Conservation (phyloP, 2,329 filamentous ascomycete genomes). For the Seiridium unicorne region DNA sequence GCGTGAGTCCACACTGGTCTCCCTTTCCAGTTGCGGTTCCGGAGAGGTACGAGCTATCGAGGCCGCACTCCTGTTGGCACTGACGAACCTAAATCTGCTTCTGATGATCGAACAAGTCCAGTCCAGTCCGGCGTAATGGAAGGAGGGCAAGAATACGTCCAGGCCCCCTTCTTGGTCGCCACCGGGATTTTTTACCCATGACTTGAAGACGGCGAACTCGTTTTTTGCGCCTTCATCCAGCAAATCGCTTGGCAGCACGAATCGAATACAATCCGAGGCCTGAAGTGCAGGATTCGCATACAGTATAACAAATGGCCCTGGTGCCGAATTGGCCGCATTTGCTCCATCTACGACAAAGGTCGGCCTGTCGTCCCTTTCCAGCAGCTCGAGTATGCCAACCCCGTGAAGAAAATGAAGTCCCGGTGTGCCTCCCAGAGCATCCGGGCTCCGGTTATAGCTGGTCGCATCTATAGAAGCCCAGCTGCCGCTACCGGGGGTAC, state of each 20-base stretch:
- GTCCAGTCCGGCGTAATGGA: slow-evolving; percentile 60
- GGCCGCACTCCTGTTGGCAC: slow-evolving; percentile 44
- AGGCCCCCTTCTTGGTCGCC: slow-evolving; percentile 50
- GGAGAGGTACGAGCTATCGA: slow-evolving; percentile 39
- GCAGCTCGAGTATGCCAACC: slow-evolving; percentile 67
- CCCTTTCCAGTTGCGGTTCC: slow-evolving; percentile 32
- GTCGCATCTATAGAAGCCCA: slow-evolving; percentile 54
- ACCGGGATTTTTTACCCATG: slow-evolving; percentile 60
- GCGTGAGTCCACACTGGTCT: slow-evolving; percentile 33
- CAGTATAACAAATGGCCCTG: slow-evolving; percentile 57
- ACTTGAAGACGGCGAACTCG: slow-evolving; percentile 64
- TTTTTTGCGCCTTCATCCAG: slow-evolving; percentile 39
- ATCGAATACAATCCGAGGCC: slow-evolving; percentile 51
- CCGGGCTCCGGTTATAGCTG: slow-evolving; percentile 50
- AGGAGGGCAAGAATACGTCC: slow-evolving; percentile 52
- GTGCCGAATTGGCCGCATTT: slow-evolving; percentile 52
- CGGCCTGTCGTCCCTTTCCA: slow-evolving; percentile 75
- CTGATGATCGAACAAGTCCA: slow-evolving; percentile 73
- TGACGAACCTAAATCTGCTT: slow-evolving; percentile 67
- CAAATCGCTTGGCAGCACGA: slow-evolving; percentile 51
- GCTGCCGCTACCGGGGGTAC: slow-evolving; percentile 52
- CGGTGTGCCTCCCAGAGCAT: slow-evolving; percentile 42
- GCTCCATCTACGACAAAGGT: slow-evolving; percentile 72
- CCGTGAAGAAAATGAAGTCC: slow-evolving; percentile 57
- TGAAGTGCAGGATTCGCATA: slow-evolving; percentile 70